Percentiles rank a stretch among this genome's conserved stretches.
Evolutionary conservation across 768 basidiomycete genomes (phyloP).

Genomic region (Trametes elegans): DNA sequence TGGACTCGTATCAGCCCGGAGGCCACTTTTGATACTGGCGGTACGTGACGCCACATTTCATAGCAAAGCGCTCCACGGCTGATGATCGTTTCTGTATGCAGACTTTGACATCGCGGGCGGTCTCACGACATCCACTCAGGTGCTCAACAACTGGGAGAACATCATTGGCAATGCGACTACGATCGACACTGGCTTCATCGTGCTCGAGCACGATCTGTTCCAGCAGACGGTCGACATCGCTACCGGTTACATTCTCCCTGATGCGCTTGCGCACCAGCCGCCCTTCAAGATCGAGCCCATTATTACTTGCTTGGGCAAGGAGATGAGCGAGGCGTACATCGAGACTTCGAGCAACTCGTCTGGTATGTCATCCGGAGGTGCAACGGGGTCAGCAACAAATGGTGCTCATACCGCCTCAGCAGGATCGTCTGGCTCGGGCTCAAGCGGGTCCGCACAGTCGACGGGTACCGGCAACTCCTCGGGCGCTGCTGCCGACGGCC

Average conservation of each 20-base stretch:
- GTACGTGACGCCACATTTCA: constrained; percentile 31
- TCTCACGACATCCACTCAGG: constrained; percentile 50
- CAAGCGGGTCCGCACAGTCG: constrained; percentile 32
- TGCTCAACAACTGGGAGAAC: constrained; percentile 67
- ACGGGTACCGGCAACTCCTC: constrained; percentile 23
- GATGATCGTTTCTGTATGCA: constrained; percentile 29
- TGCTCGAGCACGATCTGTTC: constrained; percentile 85
- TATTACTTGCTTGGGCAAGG: constrained; percentile 59
- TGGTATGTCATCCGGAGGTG: constrained; percentile 1
- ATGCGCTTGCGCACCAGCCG: constrained; percentile 66
- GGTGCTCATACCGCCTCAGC: constrained; percentile 27
- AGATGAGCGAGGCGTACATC: constrained; percentile 66
- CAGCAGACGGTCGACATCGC: constrained; percentile 83
- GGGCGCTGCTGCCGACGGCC: constrained; percentile 1
- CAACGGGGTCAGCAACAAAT: neutral
- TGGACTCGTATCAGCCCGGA: constrained; percentile 70
- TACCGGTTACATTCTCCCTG: constrained; percentile 82
- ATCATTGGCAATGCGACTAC: constrained; percentile 63
- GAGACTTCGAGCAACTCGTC: constrained; percentile 77
- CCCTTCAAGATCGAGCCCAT: constrained; percentile 71
- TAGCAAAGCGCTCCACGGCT: neutral
- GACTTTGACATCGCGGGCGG: constrained; percentile 85
- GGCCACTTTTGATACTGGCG: constrained; percentile 71
- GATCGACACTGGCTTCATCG: constrained; percentile 79
- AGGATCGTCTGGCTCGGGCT: neutral